Evolutionary conservation across 2,329 filamentous ascomycete genomes (phyloP), one percentile per base, ranked within the genome.

Genomic region (Fusarium sp.): DNA sequence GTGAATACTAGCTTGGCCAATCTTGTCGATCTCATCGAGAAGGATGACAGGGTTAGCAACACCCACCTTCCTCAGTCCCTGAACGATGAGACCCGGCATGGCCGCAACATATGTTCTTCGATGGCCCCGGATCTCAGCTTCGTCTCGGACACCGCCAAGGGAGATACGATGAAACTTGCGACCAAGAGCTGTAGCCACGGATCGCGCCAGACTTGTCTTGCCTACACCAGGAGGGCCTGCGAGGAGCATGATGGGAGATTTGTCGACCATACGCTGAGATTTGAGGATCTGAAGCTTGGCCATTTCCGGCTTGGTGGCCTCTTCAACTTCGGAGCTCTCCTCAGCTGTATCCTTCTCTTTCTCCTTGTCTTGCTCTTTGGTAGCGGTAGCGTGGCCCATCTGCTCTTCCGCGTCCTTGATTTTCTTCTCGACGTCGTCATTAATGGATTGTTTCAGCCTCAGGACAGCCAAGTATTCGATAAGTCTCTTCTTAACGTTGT

Each of bases 101-200:
- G 96, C 96, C 22, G 96, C 96, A 60, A 99, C 96, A 76, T 99
- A 99, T 1, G 96, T 99, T 71, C 96, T 87, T 56, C 96, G 88
- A 79, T 99, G 96, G 11, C 96, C 96, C 62, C 96, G 88, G 62
- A 99, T 98, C 81, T 99, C 96, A 17, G 96, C 96, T 78, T 99
- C 96, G 74, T 99, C 96, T 55, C 96, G 87, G 4, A 99, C 95
- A 71, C 96, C 96, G 63, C 96, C 96, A 6, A 99, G 89, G 5
- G 96, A 98, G 73, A 99, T 97, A 45, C 96, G 90, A 79, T 99
- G 95, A 78, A 99, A 99, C 78, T 97, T 97, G 67, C 96, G 90
- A 17, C 95, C 95, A 13, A 99, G 85, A 2, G 96, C 94, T 17
- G 92, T 92, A 3, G 96, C 96, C 23, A 99, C 90, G 2, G 95